A percentile compares a stretch with the other conserved stretches of the same genome.
Evolutionary conservation across 371 early-diverging fungal genomes (phyloP).

Genomic region (Umbelopsis sp.): DNA sequence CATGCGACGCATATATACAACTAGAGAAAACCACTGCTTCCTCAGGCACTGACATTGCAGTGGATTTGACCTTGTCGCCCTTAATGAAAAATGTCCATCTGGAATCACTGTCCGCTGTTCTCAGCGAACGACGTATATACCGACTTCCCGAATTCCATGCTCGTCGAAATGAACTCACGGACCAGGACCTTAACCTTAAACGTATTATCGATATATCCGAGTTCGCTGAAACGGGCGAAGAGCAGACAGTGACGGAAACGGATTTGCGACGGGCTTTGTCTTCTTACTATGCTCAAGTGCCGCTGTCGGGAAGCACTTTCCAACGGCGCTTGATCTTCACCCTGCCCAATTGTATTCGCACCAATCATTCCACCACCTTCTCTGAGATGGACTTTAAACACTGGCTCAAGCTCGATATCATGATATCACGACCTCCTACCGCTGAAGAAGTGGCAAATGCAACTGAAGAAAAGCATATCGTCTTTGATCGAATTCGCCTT

Average conservation of each 20-base stretch:
- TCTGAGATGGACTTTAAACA: constrained; percentile 45
- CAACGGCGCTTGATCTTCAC: constrained; percentile 46
- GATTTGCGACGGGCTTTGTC: constrained; percentile 37
- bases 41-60: constrained; percentile 51
- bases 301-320: constrained; percentile 36
- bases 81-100: constrained; percentile 40
- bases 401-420: constrained; percentile 41
- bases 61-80: constrained; percentile 41
- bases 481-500: constrained; percentile 32
- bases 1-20: constrained; percentile 45
- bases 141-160: constrained; percentile 49
- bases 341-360: constrained; percentile 44
- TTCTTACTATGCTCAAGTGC: constrained; percentile 50
- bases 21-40: constrained; percentile 51
- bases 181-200: constrained; percentile 38
- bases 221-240: constrained; percentile 30
- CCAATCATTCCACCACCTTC: constrained; percentile 47
- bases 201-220: constrained; percentile 30
- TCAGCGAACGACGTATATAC: constrained; percentile 45
- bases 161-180: constrained; percentile 37
- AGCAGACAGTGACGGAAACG: constrained; percentile 21
- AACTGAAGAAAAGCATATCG: background rate
- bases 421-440: constrained; percentile 29
- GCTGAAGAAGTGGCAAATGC: background rate
- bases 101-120: constrained; percentile 37